These are phyloP conservation scores for Marasmius oreades DNA, from an alignment of 1,284 basidiomycete species.

Conservation along the genomic window DNA sequence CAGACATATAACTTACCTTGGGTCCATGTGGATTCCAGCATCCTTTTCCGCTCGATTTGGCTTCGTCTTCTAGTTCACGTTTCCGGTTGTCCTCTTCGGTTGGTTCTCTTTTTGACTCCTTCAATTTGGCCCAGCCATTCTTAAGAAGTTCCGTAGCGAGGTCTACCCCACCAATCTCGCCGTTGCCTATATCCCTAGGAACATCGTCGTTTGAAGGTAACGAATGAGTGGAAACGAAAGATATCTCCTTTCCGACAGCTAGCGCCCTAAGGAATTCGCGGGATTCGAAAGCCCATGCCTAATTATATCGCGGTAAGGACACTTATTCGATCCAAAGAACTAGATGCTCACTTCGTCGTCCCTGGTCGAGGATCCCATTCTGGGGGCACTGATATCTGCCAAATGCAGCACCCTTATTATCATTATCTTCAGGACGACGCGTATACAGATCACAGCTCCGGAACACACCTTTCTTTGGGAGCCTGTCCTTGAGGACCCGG, in stretches of 20 bases:
- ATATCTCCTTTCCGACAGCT: constrained; percentile 86
- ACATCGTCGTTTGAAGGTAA: constrained; percentile 67
- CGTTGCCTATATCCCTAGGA: constrained; percentile 73
- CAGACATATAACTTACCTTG: constrained; percentile 43
- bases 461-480: constrained; percentile 78
- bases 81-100: constrained; percentile 78
- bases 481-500: constrained; percentile 78
- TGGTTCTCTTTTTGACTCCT: constrained; percentile 77
- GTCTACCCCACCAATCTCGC: constrained; percentile 69
- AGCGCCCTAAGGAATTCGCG: constrained; percentile 88
- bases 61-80: constrained; percentile 76
- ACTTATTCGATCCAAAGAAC: background rate
- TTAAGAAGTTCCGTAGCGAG: constrained; percentile 77
- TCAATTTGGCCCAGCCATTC: constrained; percentile 89
- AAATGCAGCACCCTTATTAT: constrained; percentile 76
- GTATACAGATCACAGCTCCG: constrained; percentile 1
- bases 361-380: constrained; percentile 74
- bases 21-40: constrained; percentile 87
- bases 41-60: constrained; percentile 74
- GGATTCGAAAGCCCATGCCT: constrained; percentile 91
- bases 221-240: constrained; percentile 74
- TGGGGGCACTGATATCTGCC: constrained; percentile 79
- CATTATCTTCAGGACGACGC: constrained; percentile 13
- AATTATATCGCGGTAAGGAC: background rate
- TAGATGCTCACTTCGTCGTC: constrained; percentile 75